Conservation (phyloP, 495 filamentous ascomycete genomes). For the Penicillium psychrofluorescens region DNA sequence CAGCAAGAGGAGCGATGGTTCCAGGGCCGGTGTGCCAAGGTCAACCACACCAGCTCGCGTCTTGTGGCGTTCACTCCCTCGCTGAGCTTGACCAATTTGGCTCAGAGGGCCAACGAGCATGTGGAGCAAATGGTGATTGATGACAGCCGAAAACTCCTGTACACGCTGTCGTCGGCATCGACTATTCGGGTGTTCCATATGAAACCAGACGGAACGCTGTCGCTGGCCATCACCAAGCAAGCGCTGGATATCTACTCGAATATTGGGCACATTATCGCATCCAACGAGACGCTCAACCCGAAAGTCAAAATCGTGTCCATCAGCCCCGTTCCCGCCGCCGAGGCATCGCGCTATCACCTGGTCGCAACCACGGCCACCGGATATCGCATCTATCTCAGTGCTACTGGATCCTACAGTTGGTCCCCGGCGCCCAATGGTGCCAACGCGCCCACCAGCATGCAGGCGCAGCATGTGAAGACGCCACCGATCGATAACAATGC, state of each 20-base stretch:
- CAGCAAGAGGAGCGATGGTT: conserved; percentile 98
- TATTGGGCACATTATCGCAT: conserved; percentile 72
- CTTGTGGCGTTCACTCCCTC: conserved; percentile 61
- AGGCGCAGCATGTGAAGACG: conserved; percentile 89
- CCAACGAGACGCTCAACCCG: conserved; percentile 57
- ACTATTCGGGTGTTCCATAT: conserved; percentile 84
- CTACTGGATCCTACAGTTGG: conserved; percentile 70
- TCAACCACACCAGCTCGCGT: conserved; percentile 79
- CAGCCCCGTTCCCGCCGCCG: conserved; percentile 69
- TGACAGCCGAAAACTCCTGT: conserved; percentile 79
- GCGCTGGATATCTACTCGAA: conserved; percentile 50
- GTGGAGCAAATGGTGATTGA: conserved; percentile 76
- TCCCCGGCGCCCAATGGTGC: conserved; percentile 44
- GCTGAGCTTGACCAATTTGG: conserved; percentile 38
- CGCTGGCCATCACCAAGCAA: conserved; percentile 49
- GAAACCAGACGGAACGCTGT: conserved; percentile 44
- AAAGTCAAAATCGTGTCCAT: conserved; percentile 71
- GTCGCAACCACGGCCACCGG: conserved; percentile 88
- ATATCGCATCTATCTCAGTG: conserved; percentile 85
- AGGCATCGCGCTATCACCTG: conserved; percentile 77
- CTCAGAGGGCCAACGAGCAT: conserved; percentile 46
- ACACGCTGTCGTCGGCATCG: conserved; percentile 78
- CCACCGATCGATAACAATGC: conserved; percentile 54
- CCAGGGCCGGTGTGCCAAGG: conserved; percentile 65
- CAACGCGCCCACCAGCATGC: conserved; percentile 86